Evolutionary conservation across 495 filamentous ascomycete species (phyloP).

Genomic region (Penicillium paradoxum): DNA sequence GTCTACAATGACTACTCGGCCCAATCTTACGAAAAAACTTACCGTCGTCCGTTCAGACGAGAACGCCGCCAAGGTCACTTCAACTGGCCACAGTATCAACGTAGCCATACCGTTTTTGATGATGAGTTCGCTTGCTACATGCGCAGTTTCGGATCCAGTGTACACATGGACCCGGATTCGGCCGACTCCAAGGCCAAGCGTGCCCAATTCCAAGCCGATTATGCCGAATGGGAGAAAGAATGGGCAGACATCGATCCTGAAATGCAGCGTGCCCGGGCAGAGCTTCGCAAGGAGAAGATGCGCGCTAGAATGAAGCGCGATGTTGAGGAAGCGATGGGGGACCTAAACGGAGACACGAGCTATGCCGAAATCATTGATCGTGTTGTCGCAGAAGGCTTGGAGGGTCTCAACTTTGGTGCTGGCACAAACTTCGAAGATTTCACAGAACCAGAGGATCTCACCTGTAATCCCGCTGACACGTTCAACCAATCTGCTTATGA

Average conservation of each 20-base stretch:
- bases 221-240: constrained; percentile 12
- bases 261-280: constrained; percentile 10
- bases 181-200: constrained; percentile 21
- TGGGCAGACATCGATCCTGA: constrained; percentile 8
- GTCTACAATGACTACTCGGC: not conserved
- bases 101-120: not conserved
- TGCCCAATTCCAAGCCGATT: constrained; percentile 11
- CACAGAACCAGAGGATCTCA: not conserved
- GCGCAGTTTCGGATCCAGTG: constrained; percentile 29
- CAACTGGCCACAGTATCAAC: not conserved
- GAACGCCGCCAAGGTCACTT: not conserved
- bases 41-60: not conserved
- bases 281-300: constrained; percentile 3
- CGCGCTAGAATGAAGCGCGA: constrained; percentile 13
- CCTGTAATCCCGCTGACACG: not conserved
- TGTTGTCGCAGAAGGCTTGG: not conserved
- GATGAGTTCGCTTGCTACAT: constrained; percentile 17
- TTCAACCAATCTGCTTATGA: not conserved
- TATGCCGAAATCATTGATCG: not conserved
- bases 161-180: constrained; percentile 30
- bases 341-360: not conserved
- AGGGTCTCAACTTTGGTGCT: not conserved
- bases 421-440: not conserved
- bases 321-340: not conserved
- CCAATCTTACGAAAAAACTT: not conserved